Evolutionary conservation across 2,329 filamentous ascomycete genomes (phyloP), one percentile per base, ranked within the genome.

Genomic region (Paraconiothyrium sp.): DNA sequence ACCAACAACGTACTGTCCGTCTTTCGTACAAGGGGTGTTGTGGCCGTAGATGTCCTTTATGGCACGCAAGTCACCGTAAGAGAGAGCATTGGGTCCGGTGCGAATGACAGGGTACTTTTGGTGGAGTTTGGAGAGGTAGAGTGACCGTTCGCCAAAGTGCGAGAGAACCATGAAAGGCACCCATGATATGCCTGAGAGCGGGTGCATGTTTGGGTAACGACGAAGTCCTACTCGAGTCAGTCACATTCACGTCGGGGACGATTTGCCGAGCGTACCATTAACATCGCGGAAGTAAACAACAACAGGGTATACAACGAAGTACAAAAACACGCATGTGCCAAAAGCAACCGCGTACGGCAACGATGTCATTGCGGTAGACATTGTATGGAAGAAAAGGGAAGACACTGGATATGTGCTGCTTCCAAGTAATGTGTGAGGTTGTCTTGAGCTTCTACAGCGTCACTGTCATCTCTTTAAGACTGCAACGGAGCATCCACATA

Each of bases 11-110:
- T 86, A 86, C n/a, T 80, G 81, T 2, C 73, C 73, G 24, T 84
- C 84, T 67, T 87, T 86, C 43, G 74, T 78, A 65, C 83, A 85
- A 32, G 79, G 80, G 2, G 84, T 82, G 48, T 81, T 81, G 62
- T 86, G 84, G 27, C 82, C 83, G 60, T 84, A 84, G 52, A 84
- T 84, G 41, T 84, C 82, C 48, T 84, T 84, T 66, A 84, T 83
- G 10, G 73, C 73, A 32, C 72, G 71, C 10, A 71, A 37, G 34
- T 75, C 71, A 5, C 74, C 73, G 44, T 74, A 77, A 3, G 72
- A 76, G 9, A 77, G 66, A 7, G 71, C 65, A 55, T 74, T 76
- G 9, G 75, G 73, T 7, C 74, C 72, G 30, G 63, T 72, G 13
- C 75, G 72, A 37, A 77, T 72, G 34, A 86, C 78, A 0, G 83